phyloP scores from a whole-genome alignment of 305 asterid genomes.

The Fraxinus dipetala region DNA sequence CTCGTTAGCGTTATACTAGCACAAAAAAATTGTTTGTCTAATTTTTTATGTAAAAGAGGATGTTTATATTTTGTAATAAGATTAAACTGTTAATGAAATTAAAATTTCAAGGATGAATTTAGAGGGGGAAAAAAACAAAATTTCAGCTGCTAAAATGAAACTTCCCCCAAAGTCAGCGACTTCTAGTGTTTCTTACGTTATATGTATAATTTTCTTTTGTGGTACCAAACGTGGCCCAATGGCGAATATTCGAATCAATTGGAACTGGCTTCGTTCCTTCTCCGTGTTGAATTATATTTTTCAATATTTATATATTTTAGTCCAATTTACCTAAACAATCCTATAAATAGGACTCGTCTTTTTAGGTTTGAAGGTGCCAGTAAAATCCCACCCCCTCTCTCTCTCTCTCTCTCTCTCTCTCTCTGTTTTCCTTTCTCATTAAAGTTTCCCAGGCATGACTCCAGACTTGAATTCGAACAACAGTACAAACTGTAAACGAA shows the following conservation, averaged over 20 bases:
- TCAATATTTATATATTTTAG: background rate
- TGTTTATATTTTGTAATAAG: too few relatives aligned
- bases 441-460: background rate
- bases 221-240: conserved; percentile 24
- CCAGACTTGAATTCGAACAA: conserved; percentile 21
- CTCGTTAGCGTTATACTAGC: too few relatives aligned
- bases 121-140: background rate
- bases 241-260: conserved; percentile 34
- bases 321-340: background rate
- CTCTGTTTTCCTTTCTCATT: background rate
- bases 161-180: background rate
- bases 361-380: conserved; percentile 33
- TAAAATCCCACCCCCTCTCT: conserved; percentile 9
- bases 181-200: background rate
- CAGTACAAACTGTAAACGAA: conserved; percentile 3
- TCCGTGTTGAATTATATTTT: background rate
- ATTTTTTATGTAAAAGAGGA: background rate
- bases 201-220: background rate
- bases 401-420: background rate
- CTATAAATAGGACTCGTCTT: conserved; percentile 37
- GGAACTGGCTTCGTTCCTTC: background rate
- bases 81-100: too few relatives aligned
- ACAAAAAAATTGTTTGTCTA: background rate
- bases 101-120: background rate
- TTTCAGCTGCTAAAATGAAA: background rate